Base-by-base conservation (phyloP, 345 rosid species). In the rapeseed (Brassica napus) region DNA sequence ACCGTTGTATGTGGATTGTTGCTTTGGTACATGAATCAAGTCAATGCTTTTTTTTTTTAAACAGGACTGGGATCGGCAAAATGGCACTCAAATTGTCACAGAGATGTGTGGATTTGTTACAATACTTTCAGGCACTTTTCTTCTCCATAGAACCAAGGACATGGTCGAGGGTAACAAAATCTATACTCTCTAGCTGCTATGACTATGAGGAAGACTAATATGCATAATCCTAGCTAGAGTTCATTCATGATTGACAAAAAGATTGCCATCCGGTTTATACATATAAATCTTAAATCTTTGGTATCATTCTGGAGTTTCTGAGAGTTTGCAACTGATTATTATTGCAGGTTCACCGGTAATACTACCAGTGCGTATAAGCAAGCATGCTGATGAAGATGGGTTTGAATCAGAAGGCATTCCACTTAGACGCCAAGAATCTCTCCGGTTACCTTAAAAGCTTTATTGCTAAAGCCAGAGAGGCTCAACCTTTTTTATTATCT, bases 11-110 rank as follows among this genome's bases (percentile, higher is more conserved):
- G 11, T 5, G 14, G n/a, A 4, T 69, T 69, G 16, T 72, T 77
- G 28, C 7, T 31, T 79, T 23, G 7, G 42, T 61, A 60, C 42
- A 79, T 74, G 78, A 79, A 62, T n/a, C 68, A 67, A 59, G 37
- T 26, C 26, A 15, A 21, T 11, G 42, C 16, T 66, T 52, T 65
- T 4, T 14, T 12, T 68, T 57, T 28, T 2, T 55, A 34, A 60
- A 58, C 87, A 90, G 97, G 97, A 92, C 69, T 89, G 97, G 97
- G 93, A 90, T 82, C 65, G 93, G 11, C 94, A 92, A 85, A 92
- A 87, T 11, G 89, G 92, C 5, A 86, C 93, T 67, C 93, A 92
- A 69, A 89, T 92, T 74, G 88, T 90, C 52, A 92, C 93, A 2
- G 94, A 90, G 82, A 81, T 88, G 73, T 89, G 97, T 78, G 97